phyloP scores from a whole-genome alignment of 345 rosid species.

The Pistacia vera region DNA sequence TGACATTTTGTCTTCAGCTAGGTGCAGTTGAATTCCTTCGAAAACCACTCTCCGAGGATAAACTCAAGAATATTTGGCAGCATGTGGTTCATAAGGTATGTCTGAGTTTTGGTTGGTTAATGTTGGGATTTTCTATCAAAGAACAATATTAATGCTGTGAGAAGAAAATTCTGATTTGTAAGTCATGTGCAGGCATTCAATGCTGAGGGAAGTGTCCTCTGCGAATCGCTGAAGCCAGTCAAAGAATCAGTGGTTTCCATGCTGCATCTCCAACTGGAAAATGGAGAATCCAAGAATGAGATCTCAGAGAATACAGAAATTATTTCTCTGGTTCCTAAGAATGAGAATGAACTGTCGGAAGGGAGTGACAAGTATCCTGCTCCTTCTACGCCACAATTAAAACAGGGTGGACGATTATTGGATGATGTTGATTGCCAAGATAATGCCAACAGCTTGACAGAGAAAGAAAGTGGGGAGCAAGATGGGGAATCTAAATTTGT shows the following conservation, averaged over 20 bases:
- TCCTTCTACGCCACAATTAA: constrained; percentile 84
- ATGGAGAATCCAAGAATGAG: constrained; percentile 27
- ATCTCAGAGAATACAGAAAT: constrained; percentile 30
- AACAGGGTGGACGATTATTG: constrained; percentile 54
- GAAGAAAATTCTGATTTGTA: constrained; percentile 25
- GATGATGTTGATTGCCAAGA: constrained; percentile 79
- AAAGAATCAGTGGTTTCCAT: constrained; percentile 69
- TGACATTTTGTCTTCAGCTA: constrained; percentile 58
- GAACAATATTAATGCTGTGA: neutral
- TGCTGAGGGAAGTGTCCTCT: constrained; percentile 48
- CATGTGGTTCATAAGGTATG: constrained; percentile 93
- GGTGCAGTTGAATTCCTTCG: constrained; percentile 97
- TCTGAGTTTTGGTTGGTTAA: constrained; percentile 1
- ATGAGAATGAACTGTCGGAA: constrained; percentile 35
- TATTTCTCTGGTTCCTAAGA: constrained; percentile 34
- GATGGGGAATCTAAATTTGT: constrained; percentile 86
- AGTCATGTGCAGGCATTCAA: constrained; percentile 70
- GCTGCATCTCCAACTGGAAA: constrained; percentile 50
- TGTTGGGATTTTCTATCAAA: neutral
- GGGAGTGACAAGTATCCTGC: constrained; percentile 64
- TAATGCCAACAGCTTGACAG: constrained; percentile 51
- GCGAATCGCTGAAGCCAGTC: constrained; percentile 67
- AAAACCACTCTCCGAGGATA: constrained; percentile 82
- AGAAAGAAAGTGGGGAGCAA: constrained; percentile 57
- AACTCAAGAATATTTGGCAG: constrained; percentile 92